These are phyloP conservation scores for Aspergillus sp. DNA, from an alignment of 2,329 filamentous ascomycete species.

Conservation along the genomic window DNA sequence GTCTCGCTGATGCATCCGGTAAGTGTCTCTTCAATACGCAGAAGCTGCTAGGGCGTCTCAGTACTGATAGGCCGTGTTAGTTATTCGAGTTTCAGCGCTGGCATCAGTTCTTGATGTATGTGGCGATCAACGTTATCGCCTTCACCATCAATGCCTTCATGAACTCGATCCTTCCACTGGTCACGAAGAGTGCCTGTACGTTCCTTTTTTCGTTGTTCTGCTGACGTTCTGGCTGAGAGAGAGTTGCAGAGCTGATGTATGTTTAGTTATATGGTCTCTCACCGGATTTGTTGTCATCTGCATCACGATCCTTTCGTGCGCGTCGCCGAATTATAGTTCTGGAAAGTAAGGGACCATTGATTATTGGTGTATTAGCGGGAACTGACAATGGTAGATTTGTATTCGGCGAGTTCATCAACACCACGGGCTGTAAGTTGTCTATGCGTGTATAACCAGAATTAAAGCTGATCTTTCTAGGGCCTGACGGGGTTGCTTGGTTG, in stretches of 20 bases:
- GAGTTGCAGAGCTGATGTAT: not conserved
- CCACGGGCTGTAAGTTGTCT: constrained; percentile 59
- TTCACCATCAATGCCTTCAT: constrained; percentile 69
- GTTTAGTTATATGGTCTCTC: constrained; percentile 67
- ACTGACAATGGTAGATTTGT: constrained; percentile 45
- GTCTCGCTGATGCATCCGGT: constrained; percentile 64
- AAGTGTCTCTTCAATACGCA: not conserved
- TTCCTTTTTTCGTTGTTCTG: not conserved
- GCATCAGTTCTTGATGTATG: constrained; percentile 76
- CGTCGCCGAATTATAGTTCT: constrained; percentile 67
- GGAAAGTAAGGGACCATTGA: constrained; percentile 56
- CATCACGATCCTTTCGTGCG: constrained; percentile 69
- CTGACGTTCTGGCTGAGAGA: constrained; percentile 4
- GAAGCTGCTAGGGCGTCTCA: not conserved
- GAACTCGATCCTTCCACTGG: constrained; percentile 63
- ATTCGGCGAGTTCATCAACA: constrained; percentile 70
- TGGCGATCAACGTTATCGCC: constrained; percentile 64
- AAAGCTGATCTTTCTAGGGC: constrained; percentile 46
- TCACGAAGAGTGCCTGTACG: constrained; percentile 68
- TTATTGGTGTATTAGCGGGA: too few relatives aligned
- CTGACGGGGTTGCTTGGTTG: constrained; percentile 63
- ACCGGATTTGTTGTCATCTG: constrained; percentile 71
- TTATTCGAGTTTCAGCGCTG: constrained; percentile 62
- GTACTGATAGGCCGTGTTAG: constrained; percentile 19
- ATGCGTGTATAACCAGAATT: not conserved